Evolutionary conservation across 202 grass and related monocot genomes (phyloP).

Genomic region (Cymbopogon flexuosus): DNA sequence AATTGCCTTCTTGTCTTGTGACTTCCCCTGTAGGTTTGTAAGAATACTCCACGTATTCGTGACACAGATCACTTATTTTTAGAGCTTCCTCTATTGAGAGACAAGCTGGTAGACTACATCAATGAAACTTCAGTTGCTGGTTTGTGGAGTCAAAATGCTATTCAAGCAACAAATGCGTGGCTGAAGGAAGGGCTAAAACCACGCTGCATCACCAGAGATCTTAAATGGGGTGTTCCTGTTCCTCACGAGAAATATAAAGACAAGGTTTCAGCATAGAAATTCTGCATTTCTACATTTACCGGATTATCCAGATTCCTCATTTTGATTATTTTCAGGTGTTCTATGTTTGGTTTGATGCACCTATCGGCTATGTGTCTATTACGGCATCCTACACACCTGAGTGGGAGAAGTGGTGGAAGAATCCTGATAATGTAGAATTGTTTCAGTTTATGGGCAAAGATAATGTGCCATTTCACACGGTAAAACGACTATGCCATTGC

Average conservation of each 20-base stretch:
- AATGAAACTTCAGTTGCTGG: constrained; percentile 78
- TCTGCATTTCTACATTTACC: constrained; percentile 26
- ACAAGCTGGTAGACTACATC: constrained; percentile 80
- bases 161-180: constrained; percentile 97
- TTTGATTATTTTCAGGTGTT: constrained; percentile 65
- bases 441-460: constrained; percentile 99
- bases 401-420: constrained; percentile 98
- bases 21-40: constrained; percentile 56
- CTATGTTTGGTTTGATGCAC: constrained; percentile 99
- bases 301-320: constrained; percentile 13
- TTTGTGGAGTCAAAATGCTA: constrained; percentile 94
- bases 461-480: constrained; percentile 99
- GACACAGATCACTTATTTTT: constrained; percentile 97
- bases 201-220: constrained; percentile 95
- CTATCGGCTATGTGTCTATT: constrained; percentile 95
- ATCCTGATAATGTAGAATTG: constrained; percentile 82
- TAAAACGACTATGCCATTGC: constrained; percentile 34
- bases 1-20: constrained; percentile 1
- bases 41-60: constrained; percentile 64
- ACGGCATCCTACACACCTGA: constrained; percentile 86
- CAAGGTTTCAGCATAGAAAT: constrained; percentile 56
- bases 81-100: constrained; percentile 76
- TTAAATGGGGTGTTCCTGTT: constrained; percentile 98
- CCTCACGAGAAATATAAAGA: constrained; percentile 96
- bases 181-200: constrained; percentile 90